A percentile compares a stretch with the other conserved stretches of the same genome.
Evolutionary conservation across 768 basidiomycete species (phyloP).

Genomic region (Tylopilus subfusipes): DNA sequence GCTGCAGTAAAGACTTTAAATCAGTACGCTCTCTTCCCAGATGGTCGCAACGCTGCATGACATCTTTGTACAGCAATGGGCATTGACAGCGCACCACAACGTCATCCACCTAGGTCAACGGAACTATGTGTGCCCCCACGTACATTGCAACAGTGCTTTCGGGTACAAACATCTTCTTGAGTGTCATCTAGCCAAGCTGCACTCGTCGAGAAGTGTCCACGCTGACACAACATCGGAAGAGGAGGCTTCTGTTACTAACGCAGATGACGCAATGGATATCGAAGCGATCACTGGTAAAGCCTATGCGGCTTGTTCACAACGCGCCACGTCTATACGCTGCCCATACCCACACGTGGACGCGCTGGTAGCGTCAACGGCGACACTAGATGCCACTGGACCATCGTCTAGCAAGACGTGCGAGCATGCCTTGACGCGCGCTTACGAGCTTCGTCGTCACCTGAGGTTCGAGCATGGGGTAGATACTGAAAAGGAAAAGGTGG

Average conservation of each 20-base stretch:
- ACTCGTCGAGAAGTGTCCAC: conserved; percentile 28
- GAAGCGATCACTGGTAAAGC: conserved; percentile 61
- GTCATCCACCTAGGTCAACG: conserved; percentile 73
- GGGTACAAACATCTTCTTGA: conserved; percentile 85
- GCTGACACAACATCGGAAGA: conserved; percentile 20
- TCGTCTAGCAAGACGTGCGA: conserved; percentile 41
- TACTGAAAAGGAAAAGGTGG: conserved; percentile 56
- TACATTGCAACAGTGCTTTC: conserved; percentile 61
- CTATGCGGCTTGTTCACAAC: conserved; percentile 47
- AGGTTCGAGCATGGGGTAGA: conserved; percentile 61
- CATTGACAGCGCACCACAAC: conserved; percentile 64
- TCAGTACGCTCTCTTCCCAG: conserved; percentile 47
- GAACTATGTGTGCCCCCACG: conserved; percentile 63
- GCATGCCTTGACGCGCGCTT: conserved; percentile 76
- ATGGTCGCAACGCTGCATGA: background rate
- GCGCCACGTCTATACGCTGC: conserved; percentile 48
- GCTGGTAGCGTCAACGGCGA: conserved; percentile 16
- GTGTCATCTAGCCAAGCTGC: conserved; percentile 61
- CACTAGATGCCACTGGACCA: conserved; percentile 3
- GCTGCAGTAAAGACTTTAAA: conserved; percentile 83
- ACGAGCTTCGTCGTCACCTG: conserved; percentile 85
- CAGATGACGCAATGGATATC: conserved; percentile 19
- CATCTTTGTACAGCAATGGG: conserved; percentile 58
- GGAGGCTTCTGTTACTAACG: conserved; percentile 27
- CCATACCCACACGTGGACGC: conserved; percentile 54